Evolutionary conservation across 2,329 filamentous ascomycete genomes (phyloP), one percentile per base, ranked within the genome.

Genomic region (Diaporthe velutina): DNA sequence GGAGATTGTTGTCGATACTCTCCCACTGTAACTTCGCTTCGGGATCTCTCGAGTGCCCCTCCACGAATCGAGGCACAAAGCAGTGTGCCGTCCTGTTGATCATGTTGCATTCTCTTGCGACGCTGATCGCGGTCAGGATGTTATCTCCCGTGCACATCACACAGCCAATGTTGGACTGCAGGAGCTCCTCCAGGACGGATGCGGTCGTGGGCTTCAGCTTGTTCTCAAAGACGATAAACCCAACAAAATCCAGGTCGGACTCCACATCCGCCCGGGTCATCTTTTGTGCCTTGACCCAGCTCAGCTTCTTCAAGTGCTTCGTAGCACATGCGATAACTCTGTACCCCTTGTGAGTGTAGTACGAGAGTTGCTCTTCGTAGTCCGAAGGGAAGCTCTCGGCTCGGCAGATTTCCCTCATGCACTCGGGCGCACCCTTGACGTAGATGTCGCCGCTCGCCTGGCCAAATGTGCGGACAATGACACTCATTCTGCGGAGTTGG

Each of bases 81-180:
- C 97, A 98, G 79, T 97, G 95, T 0, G 95, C 93, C 38, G 91
- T 92, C 76, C 89, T 91, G 79, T 96, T 92, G 78, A 98, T 92
- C 73, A 99, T 87, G 55, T 93, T 90, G 82, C 96, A 98, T 80
- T 98, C 96, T 79, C 96, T 90, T 4, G 95, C 96, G 72, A 99
- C 97, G 79, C 96, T 98, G 80, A 99, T 96, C 30, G 97, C 97
- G 13, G 97, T 99, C 72, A 98, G 86, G 77, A 98, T 98, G 79
- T 99, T 99, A 86, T 99, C 97, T 40, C 97, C 97, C 0, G 97
- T 99, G 77, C 97, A 97, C 97, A 99, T 99, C 70, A 98, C 92
- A 38, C 94, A 93, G 48, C 95, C 91, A 78, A 99, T 98, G 73
- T 94, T 94, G 10, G 97, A 96, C 70, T 93, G 88, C 42, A 91